These are phyloP conservation scores for Fraxinus sp. DNA, from an alignment of 305 asterid genomes.

Conservation along the genomic window DNA sequence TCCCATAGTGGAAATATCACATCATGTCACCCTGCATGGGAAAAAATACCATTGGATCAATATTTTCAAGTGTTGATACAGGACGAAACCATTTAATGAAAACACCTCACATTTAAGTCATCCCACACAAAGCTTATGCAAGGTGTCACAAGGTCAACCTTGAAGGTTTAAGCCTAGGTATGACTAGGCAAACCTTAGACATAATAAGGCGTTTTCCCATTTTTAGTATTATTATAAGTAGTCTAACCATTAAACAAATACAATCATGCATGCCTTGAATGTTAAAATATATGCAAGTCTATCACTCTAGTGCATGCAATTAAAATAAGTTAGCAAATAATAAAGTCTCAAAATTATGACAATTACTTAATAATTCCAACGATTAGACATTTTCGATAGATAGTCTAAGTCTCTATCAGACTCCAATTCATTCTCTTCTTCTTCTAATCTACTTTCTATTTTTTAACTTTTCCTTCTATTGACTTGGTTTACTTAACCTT, in stretches of 20 bases:
- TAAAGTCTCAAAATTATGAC: background rate
- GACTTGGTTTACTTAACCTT: background rate
- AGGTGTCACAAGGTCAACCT: background rate
- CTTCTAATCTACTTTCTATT: background rate
- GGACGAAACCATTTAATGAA: background rate
- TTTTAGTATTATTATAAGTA: background rate
- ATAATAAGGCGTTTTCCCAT: background rate
- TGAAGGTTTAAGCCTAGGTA: background rate
- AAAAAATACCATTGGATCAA: background rate
- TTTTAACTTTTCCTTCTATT: background rate
- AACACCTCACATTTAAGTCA: slow-evolving; percentile 19
- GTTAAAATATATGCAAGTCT: background rate
- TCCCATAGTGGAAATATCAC: slow-evolving; percentile 24
- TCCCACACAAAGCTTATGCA: background rate
- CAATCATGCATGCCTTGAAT: background rate
- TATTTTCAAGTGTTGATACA: background rate
- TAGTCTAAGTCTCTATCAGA: background rate
- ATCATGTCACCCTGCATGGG: slow-evolving; percentile 12
- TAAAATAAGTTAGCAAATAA: background rate
- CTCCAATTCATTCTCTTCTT: background rate
- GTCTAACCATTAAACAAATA: background rate
- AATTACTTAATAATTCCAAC: background rate
- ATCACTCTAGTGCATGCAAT: background rate
- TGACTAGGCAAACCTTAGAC: background rate
- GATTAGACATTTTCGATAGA: background rate